Percentiles rank a stretch among this genome's conserved stretches.
Evolutionary conservation across 1,284 basidiomycete genomes (phyloP).

Genomic region (Boletus sp.): DNA sequence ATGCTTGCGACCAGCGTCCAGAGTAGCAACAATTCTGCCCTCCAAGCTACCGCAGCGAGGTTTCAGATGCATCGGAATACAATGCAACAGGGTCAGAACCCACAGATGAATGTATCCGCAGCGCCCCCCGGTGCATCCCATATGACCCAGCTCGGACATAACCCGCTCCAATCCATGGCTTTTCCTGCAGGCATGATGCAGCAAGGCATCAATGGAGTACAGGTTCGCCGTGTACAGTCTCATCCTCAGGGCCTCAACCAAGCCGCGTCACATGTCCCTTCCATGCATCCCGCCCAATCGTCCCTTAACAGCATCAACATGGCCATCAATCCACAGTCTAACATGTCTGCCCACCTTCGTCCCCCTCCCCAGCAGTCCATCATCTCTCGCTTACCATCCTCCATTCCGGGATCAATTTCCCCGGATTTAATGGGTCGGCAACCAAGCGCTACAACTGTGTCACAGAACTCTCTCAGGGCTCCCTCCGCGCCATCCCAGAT

Average conservation of each 20-base stretch:
- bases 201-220: constrained; percentile 30
- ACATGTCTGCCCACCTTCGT: constrained; percentile 36
- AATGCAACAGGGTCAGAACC: constrained; percentile 35
- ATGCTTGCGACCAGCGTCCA: constrained; percentile 28
- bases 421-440: constrained; percentile 41
- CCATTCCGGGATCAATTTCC: constrained; percentile 40
- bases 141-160: constrained; percentile 38
- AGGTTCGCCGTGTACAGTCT: constrained; percentile 47
- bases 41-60: constrained; percentile 23
- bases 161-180: constrained; percentile 36
- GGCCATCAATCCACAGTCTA: constrained; percentile 39
- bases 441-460: constrained; percentile 36
- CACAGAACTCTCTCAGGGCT: constrained; percentile 39
- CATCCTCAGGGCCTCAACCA: constrained; percentile 45
- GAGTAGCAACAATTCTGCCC: constrained; percentile 12
- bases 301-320: constrained; percentile 39
- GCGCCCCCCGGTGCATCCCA: constrained; percentile 33
- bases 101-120: constrained; percentile 38
- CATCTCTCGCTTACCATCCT: constrained; percentile 34
- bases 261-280: constrained; percentile 31
- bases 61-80: constrained; percentile 30
- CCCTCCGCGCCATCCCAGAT: constrained; percentile 40
- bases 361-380: constrained; percentile 32
- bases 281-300: constrained; percentile 38
- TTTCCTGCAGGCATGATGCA: constrained; percentile 41